phyloP scores from a whole-genome alignment of 2,329 filamentous ascomycete genomes.

The Zymoseptoria crescenta region DNA sequence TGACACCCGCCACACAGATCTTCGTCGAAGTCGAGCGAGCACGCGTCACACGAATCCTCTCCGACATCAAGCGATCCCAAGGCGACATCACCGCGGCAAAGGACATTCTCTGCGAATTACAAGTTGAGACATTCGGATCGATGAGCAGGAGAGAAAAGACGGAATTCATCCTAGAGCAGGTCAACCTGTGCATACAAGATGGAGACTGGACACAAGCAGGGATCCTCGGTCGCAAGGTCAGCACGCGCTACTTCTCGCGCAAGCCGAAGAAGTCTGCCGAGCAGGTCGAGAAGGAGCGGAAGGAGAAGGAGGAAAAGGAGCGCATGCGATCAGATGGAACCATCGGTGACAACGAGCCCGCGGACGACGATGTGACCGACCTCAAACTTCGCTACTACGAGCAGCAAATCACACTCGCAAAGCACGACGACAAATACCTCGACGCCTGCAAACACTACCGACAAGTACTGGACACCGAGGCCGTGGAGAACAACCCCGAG shows the following conservation, averaged over 20 bases:
- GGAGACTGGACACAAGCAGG: conserved; percentile 93
- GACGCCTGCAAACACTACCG: conserved; percentile 98
- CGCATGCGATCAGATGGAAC: conserved; percentile 50
- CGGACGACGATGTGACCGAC: conserved; percentile 88
- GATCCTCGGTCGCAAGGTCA: conserved; percentile 93
- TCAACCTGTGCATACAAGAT: conserved; percentile 87
- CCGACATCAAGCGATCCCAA: conserved; percentile 94
- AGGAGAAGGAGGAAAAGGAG: conserved; percentile 77
- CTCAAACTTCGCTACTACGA: conserved; percentile 94
- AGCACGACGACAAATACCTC: conserved; percentile 95
- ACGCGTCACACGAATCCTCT: conserved; percentile 87
- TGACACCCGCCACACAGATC: conserved; percentile 49
- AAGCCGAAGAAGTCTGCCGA: conserved; percentile 86
- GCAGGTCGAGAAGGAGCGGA: conserved; percentile 82
- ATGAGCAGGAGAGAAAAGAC: conserved; percentile 98
- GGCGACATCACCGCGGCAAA: conserved; percentile 84
- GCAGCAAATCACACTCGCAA: conserved; percentile 90
- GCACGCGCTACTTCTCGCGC: conserved; percentile 81
- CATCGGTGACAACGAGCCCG: conserved; percentile 62
- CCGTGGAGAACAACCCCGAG: conserved; percentile 79
- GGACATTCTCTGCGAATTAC: conserved; percentile 91
- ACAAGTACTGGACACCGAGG: conserved; percentile 91
- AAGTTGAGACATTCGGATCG: conserved; percentile 97
- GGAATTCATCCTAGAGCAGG: conserved; percentile 95
- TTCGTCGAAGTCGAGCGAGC: conserved; percentile 98